phyloP scores from a whole-genome alignment of 2,329 filamentous ascomycete genomes.

The Epichloe typhina region DNA sequence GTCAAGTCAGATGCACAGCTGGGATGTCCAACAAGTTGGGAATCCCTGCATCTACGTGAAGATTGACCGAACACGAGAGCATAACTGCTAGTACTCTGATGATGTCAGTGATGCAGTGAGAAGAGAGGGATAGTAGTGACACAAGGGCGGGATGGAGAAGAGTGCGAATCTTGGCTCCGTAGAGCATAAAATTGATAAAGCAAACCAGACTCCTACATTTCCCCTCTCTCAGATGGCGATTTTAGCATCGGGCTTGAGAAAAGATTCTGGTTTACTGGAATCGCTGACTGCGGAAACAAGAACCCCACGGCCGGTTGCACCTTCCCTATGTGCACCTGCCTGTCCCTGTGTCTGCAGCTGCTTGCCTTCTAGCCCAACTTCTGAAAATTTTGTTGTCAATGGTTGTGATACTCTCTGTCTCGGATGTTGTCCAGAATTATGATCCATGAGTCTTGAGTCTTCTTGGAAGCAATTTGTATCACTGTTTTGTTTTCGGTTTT shows the following conservation, averaged over 20 bases:
- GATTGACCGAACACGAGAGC: constrained; percentile 1
- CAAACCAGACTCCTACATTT: not conserved
- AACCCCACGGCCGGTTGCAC: not conserved
- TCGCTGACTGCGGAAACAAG: not conserved
- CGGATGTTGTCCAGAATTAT: constrained; percentile 19
- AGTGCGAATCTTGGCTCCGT: not conserved
- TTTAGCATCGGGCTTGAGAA: not conserved
- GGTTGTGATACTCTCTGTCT: constrained; percentile 21
- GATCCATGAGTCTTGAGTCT: constrained; percentile 10
- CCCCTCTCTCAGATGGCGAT: not conserved
- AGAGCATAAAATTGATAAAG: not conserved
- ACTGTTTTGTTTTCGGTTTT: constrained; percentile 22
- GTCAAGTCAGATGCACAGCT: not conserved
- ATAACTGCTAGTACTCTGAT: not conserved
- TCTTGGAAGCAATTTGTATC: constrained; percentile 23
- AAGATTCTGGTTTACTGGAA: not conserved
- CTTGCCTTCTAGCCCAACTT: constrained; percentile 5
- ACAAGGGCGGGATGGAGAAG: not conserved
- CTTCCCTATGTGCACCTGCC: not conserved
- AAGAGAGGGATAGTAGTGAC: not conserved
- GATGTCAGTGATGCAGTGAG: not conserved
- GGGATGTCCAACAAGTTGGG: not conserved
- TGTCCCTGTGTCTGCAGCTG: not conserved
- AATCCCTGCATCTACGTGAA: not conserved
- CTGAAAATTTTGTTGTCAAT: constrained; percentile 18